Evolutionary conservation across 345 rosid species (phyloP), one percentile per base, ranked within the genome.

Genomic region (Excoecaria agallocha): DNA sequence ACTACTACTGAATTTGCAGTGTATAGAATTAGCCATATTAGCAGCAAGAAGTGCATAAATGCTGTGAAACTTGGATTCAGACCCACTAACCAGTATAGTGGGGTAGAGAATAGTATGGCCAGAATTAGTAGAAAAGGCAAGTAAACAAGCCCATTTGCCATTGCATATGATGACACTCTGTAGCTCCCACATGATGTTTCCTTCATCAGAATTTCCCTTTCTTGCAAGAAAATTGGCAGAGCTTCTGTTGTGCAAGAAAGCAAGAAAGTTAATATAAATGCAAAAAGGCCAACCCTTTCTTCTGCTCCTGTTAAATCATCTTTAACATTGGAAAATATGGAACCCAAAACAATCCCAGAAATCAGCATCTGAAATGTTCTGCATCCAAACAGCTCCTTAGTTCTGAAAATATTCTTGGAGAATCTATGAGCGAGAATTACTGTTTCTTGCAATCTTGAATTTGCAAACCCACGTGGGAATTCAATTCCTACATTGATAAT

Each of bases 1-100:
- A 91, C 93, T 76, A 94, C 98, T 24, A 94, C 97, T 0, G 99
- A 95, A 68, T 95, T 93, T 19, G 99, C 99, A 1, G 98, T 93
- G 86, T 91, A 91, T 45, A 95, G 96, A 73, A 95, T 87, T 80
- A 95, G 77, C 98, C 99, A 95, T n/a, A 95, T 92, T 1, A 95
- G 62, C 49, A 95, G 69, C 73, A 90, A 3, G 86, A 93, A 95
- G 80, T 89, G 88, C 17, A 81, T 75, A 83, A 95, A 95, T 1
- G 96, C 94, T 78, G 74, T 49, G 86, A 90, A 86, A 50, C 67
- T 86, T 19, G 86, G 85, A 66, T 90, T 95, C 11, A 95, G 67
- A 5, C 98, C 95, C n/a, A 90, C 98, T 5, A 95, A 74, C 96
- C 97, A 93, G 82, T 95, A 95, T 70, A 95, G 68, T 35, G 99